Conservation (phyloP, 2,329 filamentous ascomycete species). For the Ophiostoma australiae region DNA sequence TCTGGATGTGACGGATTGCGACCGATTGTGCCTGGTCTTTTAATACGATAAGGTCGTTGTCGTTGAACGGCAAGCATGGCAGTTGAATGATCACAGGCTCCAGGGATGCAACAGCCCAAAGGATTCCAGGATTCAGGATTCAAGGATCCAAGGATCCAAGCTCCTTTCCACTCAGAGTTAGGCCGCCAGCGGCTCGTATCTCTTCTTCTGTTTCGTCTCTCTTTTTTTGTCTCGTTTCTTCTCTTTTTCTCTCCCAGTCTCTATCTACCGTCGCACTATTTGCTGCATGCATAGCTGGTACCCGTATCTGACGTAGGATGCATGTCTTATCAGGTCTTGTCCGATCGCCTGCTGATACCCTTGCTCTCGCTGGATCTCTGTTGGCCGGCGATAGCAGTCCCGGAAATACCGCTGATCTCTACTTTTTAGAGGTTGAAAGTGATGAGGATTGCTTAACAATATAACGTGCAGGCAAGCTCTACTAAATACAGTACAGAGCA, state of each 20-base stretch:
- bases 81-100: too few species aligned
- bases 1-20: background rate
- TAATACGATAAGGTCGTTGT: background rate
- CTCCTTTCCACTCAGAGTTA: background rate
- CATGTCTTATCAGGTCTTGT: background rate
- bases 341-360: background rate
- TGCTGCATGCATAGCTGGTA: background rate
- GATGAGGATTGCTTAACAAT: background rate
- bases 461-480: background rate
- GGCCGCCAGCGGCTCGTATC: background rate
- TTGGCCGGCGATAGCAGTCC: slow-evolving; percentile 4
- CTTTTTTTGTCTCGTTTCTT: background rate
- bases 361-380: background rate
- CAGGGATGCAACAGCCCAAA: too few species aligned
- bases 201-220: too few species aligned
- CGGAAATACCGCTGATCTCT: slow-evolving; percentile 4
- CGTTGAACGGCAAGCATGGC: background rate
- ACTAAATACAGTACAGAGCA: background rate
- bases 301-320: background rate
- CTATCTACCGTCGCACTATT: background rate
- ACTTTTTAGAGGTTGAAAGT: background rate
- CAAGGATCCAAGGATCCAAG: background rate
- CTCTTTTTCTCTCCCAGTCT: too few species aligned
- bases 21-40: background rate
- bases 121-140: too few species aligned